These are phyloP conservation scores for Inonotus obliquus DNA, from an alignment of 1,284 basidiomycete genomes.

Conservation along the genomic window DNA sequence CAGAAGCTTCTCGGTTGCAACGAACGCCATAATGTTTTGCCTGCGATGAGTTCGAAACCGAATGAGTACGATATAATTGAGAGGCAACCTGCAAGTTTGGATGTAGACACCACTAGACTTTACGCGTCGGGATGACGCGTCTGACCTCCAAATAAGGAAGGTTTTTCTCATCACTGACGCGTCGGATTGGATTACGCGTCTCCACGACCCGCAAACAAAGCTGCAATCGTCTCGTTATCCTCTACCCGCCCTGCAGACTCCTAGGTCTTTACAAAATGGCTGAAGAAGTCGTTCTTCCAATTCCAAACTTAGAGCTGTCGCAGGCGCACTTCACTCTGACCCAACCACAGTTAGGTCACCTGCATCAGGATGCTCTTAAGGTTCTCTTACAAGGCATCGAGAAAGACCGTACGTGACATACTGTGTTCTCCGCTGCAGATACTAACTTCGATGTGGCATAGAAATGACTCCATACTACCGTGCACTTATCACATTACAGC, in stretches of 20 bases:
- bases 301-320: conserved; percentile 79
- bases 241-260: conserved; percentile 10
- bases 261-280: conserved; percentile 47
- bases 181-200: conserved; percentile 14
- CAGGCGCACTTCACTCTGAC: conserved; percentile 76
- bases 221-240: neutral
- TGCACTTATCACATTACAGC: conserved; percentile 35
- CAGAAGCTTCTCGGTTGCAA: conserved; percentile 44
- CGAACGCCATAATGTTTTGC: conserved; percentile 21
- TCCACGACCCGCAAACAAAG: conserved; percentile 10
- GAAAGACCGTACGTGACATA: conserved; percentile 67
- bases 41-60: neutral
- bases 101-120: too few species aligned
- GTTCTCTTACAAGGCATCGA: conserved; percentile 75
- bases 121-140: conserved; percentile 37
- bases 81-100: neutral
- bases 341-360: conserved; percentile 51
- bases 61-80: too few species aligned
- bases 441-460: neutral
- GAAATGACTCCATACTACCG: conserved; percentile 86
- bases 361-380: conserved; percentile 64
- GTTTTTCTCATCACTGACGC: conserved; percentile 9
- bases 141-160: neutral
- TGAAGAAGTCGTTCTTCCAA: conserved; percentile 79
- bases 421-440: neutral